phyloP scores from a whole-genome alignment of 192 early-diverging fungal species.

The Hyaloraphidium curvatum region DNA sequence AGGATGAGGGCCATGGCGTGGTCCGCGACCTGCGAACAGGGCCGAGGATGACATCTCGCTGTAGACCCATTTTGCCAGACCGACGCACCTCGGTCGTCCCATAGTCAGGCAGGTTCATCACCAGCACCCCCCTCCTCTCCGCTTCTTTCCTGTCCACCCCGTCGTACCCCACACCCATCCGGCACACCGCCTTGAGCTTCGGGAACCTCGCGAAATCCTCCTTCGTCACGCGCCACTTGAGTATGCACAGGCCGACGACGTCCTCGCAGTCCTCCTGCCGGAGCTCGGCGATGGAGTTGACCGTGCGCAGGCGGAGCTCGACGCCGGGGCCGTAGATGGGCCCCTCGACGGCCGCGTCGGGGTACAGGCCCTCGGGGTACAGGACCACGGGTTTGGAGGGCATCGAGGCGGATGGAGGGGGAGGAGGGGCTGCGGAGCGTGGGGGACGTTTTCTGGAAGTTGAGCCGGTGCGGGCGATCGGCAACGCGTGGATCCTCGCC shows the following conservation, averaged over 20 bases:
- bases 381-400: too few relatives aligned
- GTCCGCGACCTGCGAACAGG: background rate
- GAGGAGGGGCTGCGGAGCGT: too few relatives aligned
- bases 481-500: too few relatives aligned
- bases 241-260: background rate
- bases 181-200: background rate
- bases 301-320: background rate
- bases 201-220: background rate
- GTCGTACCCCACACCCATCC: conserved; percentile 2
- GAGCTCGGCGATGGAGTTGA: background rate
- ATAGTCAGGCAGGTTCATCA: conserved; percentile 3
- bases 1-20: background rate
- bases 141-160: background rate
- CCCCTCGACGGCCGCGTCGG: background rate
- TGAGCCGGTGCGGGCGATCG: too few relatives aligned
- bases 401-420: too few relatives aligned
- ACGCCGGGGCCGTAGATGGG: background rate
- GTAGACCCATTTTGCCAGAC: too few relatives aligned
- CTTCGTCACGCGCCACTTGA: background rate
- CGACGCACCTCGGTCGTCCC: too few relatives aligned
- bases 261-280: background rate
- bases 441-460: too few relatives aligned
- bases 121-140: background rate
- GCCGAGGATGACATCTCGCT: too few relatives aligned
- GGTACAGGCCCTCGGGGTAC: conserved; percentile 1